These are phyloP conservation scores for Candida michaelii DNA, from an alignment of 805 yeast genomes.

Conservation along the genomic window DNA sequence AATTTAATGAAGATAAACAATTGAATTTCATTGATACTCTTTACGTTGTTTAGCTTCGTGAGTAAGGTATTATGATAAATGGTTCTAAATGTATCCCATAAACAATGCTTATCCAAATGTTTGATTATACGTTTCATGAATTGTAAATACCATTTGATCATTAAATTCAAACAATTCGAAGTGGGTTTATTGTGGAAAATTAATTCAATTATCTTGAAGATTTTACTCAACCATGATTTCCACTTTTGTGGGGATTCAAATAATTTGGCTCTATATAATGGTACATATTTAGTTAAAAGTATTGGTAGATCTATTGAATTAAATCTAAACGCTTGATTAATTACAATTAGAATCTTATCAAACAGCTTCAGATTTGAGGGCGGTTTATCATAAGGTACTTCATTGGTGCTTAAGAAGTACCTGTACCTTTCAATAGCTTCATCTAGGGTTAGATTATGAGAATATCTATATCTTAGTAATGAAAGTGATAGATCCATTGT, in stretches of 20 bases:
- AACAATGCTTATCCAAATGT: background rate
- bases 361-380: background rate
- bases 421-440: constrained; percentile 1
- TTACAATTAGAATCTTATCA: background rate
- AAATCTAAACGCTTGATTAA: background rate
- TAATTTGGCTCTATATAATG: background rate
- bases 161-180: background rate
- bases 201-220: background rate
- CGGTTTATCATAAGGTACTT: background rate
- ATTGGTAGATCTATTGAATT: background rate
- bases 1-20: constrained; percentile 3
- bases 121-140: background rate
- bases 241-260: background rate
- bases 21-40: background rate
- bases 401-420: background rate
- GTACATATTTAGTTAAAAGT: background rate
- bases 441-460: constrained; percentile 2
- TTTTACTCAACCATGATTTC: background rate
- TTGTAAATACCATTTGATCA: constrained; percentile 6
- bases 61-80: background rate
- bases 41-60: background rate
- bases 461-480: background rate
- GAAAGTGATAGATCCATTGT: constrained; percentile 8
- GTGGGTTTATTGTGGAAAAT: background rate
- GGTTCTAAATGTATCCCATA: background rate